These are phyloP conservation scores for Russula emetica DNA, from an alignment of 768 basidiomycete genomes.

Conservation along the genomic window DNA sequence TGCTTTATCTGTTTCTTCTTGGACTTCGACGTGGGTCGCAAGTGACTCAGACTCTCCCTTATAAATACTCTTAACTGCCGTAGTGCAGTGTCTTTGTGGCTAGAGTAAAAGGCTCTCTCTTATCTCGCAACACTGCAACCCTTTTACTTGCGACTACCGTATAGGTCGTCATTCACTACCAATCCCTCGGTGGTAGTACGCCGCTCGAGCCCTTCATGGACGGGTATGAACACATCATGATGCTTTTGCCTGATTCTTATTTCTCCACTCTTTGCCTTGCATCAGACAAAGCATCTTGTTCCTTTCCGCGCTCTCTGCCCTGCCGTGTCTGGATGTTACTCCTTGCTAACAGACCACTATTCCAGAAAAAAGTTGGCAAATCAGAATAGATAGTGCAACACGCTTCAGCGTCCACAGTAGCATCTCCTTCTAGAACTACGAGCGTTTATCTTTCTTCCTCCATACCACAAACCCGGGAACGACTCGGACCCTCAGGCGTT, in stretches of 20 bases:
- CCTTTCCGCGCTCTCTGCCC: background rate
- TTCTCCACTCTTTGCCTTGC: background rate
- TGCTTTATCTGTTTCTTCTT: background rate
- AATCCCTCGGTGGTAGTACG: background rate
- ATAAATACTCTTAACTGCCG: background rate
- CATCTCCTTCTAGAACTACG: background rate
- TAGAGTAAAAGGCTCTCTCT: background rate
- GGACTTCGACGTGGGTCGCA: background rate
- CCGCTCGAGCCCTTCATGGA: background rate
- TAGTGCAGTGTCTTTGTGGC: background rate
- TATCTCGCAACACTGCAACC: background rate
- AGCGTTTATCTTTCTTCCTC: background rate
- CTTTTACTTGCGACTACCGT: background rate
- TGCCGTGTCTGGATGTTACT: background rate
- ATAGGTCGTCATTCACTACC: background rate
- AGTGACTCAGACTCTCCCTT: background rate
- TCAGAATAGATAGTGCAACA: background rate
- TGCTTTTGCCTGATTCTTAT: background rate
- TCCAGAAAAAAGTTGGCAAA: background rate
- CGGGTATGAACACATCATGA: background rate
- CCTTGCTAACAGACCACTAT: background rate
- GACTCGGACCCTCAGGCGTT: background rate
- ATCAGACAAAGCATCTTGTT: slow-evolving; percentile 4
- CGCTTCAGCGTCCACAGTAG: background rate
- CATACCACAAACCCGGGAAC: background rate